Conservation (phyloP, 129 eudicot genomes). For the Daucus carota region DH1_v3.0 NC_030388.2:31050501-31051000, state of each 20-base stretch:
- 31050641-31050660: too few relatives aligned
- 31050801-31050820: too few relatives aligned
- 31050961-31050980: background rate
- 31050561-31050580: background rate
- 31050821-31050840: background rate
- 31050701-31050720: too few relatives aligned
- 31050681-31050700: too few relatives aligned
- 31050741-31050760: too few relatives aligned
- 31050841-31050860: background rate
- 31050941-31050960: background rate
- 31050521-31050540: background rate
- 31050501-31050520: background rate
- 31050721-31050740: too few relatives aligned
- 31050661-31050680: too few relatives aligned
- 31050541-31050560: background rate
- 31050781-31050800: too few relatives aligned
- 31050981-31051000: conserved; percentile 2
- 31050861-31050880: background rate
- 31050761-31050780: too few relatives aligned
- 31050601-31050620: background rate
- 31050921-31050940: background rate
- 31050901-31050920: background rate
- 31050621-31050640: background rate
- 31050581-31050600: background rate
- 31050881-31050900: background rate